Evolutionary conservation across 306 rosid genomes (phyloP).

Genomic region (Cicer bijugum): DNA sequence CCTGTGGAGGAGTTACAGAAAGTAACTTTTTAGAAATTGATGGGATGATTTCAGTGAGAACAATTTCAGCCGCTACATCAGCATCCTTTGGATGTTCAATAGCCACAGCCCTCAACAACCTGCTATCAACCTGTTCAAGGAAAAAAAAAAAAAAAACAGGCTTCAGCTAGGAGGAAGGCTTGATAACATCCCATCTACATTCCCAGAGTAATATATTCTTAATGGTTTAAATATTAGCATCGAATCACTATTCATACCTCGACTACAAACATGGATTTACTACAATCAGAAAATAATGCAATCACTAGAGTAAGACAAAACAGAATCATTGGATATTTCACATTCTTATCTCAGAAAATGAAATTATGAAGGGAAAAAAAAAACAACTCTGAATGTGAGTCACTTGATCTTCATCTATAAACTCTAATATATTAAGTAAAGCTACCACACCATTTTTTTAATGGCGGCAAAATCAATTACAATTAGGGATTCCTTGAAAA

Average conservation of each 20-base stretch:
- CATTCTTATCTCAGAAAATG: background rate
- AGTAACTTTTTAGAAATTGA: conserved; percentile 19
- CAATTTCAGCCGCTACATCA: conserved; percentile 65
- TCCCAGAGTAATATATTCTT: background rate
- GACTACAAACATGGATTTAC: background rate
- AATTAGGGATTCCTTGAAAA: conserved; percentile 7
- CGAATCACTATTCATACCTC: background rate
- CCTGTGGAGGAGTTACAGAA: conserved; percentile 29
- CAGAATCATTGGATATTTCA: background rate
- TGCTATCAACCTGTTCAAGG: conserved; percentile 62
- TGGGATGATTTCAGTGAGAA: conserved; percentile 74
- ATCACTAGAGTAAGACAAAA: background rate
- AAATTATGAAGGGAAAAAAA: background rate
- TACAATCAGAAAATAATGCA: background rate
- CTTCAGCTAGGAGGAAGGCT: conserved; percentile 2
- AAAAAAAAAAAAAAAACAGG: conserved; percentile 15
- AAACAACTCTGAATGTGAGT: background rate
- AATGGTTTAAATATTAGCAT: background rate
- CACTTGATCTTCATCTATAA: background rate
- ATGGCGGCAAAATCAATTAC: background rate
- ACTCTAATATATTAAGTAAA: background rate
- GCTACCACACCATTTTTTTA: background rate
- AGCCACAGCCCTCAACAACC: conserved; percentile 86
- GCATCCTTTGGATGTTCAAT: conserved; percentile 77
- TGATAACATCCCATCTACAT: background rate